phyloP scores from a whole-genome alignment of 441 rosid species.

The Isatis lusitanica region DNA sequence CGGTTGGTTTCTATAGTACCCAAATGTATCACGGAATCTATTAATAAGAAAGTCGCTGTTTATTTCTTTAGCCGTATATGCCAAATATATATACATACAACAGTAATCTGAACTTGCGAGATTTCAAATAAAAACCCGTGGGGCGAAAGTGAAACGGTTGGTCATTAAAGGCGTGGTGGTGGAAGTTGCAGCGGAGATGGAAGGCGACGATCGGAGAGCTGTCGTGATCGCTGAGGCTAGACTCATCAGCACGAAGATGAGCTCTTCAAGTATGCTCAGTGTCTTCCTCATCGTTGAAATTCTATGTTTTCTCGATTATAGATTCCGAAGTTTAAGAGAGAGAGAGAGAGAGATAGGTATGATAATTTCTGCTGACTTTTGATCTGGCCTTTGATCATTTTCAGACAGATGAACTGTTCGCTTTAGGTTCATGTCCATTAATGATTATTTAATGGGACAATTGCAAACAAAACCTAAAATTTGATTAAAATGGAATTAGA shows the following conservation, averaged over 20 bases:
- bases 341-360: conserved; percentile 1
- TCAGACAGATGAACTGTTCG: neutral
- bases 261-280: conserved; percentile 28
- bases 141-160: conserved; percentile 8
- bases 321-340: neutral
- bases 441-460: neutral
- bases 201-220: neutral
- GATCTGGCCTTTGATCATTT: neutral
- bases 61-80: neutral
- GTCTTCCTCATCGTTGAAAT: conserved; percentile 18
- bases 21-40: neutral
- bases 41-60: neutral
- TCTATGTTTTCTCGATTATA: neutral
- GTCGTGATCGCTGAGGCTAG: conserved; percentile 14
- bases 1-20: neutral
- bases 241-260: conserved; percentile 22
- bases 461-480: neutral
- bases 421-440: neutral
- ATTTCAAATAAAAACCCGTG: conserved; percentile 15
- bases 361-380: neutral
- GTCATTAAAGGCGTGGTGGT: neutral
- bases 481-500: neutral
- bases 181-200: neutral
- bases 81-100: neutral
- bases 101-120: neutral